Evolutionary conservation across 176 grass and related monocot genomes (phyloP).

Genomic region (Zoysia japonica): DNA sequence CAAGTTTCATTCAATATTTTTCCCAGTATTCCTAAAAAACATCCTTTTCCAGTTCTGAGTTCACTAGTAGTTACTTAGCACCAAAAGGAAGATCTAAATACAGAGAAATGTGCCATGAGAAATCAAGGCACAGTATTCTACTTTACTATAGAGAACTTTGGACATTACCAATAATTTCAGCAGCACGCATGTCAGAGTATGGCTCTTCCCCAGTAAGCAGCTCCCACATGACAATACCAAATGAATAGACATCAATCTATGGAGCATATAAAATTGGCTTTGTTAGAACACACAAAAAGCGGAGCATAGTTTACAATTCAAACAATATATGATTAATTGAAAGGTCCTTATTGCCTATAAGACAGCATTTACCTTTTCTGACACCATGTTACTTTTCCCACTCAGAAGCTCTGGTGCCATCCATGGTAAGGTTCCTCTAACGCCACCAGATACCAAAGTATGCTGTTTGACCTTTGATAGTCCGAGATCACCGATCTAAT

Average conservation of each 20-base stretch:
- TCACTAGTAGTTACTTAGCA: not conserved
- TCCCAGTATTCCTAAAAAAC: not conserved
- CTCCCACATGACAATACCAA: slow-evolving; percentile 98
- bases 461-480: slow-evolving; percentile 99
- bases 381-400: slow-evolving; percentile 96
- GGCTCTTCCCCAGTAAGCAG: slow-evolving; percentile 95
- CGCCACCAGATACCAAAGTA: slow-evolving; percentile 94
- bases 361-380: slow-evolving; percentile 72
- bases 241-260: slow-evolving; percentile 98
- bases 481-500: slow-evolving; percentile 92
- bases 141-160: slow-evolving; percentile 1
- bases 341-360: slow-evolving; percentile 10
- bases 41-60: not conserved
- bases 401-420: slow-evolving; percentile 97
- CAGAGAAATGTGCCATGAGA: too few relatives aligned
- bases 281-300: slow-evolving; percentile 23
- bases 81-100: too few relatives aligned
- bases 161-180: slow-evolving; percentile 82
- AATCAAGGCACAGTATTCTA: too few relatives aligned
- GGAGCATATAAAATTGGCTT: slow-evolving; percentile 1
- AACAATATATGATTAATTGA: not conserved
- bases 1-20: not conserved
- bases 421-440: slow-evolving; percentile 98
- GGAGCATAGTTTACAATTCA: not conserved
- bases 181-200: slow-evolving; percentile 81